phyloP scores from a whole-genome alignment of 2,329 filamentous ascomycete genomes.

The Beauveria medogensis region DNA sequence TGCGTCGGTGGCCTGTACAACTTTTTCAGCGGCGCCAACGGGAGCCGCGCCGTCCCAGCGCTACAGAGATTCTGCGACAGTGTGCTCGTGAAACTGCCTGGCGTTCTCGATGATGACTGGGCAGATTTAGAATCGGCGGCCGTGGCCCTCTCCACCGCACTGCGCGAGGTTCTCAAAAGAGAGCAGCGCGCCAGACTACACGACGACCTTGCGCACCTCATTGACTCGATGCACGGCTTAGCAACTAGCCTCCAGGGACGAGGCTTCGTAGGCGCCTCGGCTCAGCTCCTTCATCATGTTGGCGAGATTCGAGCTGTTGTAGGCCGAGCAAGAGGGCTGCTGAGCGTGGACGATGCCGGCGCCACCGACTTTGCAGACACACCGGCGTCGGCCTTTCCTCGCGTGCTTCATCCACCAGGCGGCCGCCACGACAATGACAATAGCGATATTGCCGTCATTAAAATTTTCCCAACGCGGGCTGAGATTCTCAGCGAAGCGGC shows the following conservation, averaged over 20 bases:
- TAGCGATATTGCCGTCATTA: neutral
- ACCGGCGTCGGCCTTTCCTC: conserved; percentile 1
- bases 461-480: conserved; percentile 2
- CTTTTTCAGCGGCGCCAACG: conserved; percentile 6
- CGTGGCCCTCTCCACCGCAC: neutral
- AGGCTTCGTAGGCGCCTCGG: neutral
- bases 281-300: neutral
- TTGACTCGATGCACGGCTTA: neutral
- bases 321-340: conserved; percentile 1
- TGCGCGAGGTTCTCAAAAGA: conserved; percentile 5
- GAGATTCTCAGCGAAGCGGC: conserved; percentile 3
- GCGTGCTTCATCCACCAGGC: neutral
- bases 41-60: neutral
- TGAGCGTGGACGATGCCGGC: neutral
- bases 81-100: neutral
- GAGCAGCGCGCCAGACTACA: conserved; percentile 5
- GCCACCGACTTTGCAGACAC: neutral
- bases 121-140: neutral
- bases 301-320: conserved; percentile 6
- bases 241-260: neutral
- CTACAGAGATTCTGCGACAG: conserved; percentile 4
- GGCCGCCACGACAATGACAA: conserved; percentile 8
- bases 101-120: neutral
- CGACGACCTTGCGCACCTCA: neutral
- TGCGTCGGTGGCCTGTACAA: conserved; percentile 7